These are phyloP conservation scores for Colletotrichum sp. DNA, from an alignment of 2,329 filamentous ascomycete species.

Conservation along the genomic window DNA sequence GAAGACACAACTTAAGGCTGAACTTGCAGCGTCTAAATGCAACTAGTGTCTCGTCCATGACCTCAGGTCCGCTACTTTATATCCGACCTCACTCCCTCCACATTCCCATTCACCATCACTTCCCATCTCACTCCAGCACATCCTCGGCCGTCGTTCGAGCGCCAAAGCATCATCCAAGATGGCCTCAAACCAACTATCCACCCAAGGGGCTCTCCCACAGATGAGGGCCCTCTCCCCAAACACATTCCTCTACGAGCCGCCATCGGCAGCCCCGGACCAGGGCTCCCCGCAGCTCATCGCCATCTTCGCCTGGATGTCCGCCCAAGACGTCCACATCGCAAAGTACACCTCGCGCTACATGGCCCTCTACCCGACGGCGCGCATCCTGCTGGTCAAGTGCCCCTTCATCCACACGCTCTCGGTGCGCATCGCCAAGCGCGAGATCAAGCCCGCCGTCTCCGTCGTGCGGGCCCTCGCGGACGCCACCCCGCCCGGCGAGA, in stretches of 20 bases:
- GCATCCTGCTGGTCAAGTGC: constrained; percentile 51
- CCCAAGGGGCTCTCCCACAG: constrained; percentile 30
- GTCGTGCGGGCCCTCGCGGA: constrained; percentile 38
- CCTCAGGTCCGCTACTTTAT: constrained; percentile 3
- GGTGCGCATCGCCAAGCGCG: constrained; percentile 30
- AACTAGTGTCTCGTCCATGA: constrained; percentile 11
- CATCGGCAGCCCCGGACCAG: not conserved
- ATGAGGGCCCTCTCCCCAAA: constrained; percentile 42
- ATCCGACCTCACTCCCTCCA: not conserved
- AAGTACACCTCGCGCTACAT: constrained; percentile 55
- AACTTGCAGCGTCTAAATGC: not conserved
- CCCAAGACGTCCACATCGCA: constrained; percentile 51
- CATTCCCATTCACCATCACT: not conserved
- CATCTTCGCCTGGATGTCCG: constrained; percentile 55
- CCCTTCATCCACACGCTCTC: constrained; percentile 39
- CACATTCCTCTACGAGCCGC: constrained; percentile 39
- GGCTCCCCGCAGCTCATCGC: constrained; percentile 49
- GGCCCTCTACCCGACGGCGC: constrained; percentile 45
- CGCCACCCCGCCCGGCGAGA: constrained; percentile 18
- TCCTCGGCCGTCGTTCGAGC: not conserved
- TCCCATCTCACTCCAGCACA: not conserved
- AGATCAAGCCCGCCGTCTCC: constrained; percentile 42
- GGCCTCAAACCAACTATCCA: constrained; percentile 26
- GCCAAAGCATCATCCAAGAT: constrained; percentile 22
- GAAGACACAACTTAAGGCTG: not conserved